Evolutionary conservation across 1,284 basidiomycete species (phyloP).

Genomic region (Veloboletus limbatus): DNA sequence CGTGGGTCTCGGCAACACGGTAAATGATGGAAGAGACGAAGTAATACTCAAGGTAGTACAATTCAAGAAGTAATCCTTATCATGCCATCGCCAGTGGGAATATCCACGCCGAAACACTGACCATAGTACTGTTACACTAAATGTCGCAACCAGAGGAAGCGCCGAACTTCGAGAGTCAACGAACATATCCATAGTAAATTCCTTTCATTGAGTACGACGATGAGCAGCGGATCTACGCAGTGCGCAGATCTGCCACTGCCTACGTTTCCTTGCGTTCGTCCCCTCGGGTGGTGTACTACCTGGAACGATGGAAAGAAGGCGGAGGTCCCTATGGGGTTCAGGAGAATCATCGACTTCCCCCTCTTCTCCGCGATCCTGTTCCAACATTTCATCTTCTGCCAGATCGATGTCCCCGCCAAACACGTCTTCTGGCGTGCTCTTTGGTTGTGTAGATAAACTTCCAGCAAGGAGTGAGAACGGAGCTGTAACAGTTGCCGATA

Average conservation of each 20-base stretch:
- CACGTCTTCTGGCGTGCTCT: conserved; percentile 59
- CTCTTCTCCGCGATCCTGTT: conserved; percentile 72
- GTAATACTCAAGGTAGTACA: too few species aligned
- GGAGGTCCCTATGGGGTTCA: conserved; percentile 44
- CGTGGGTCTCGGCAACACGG: neutral
- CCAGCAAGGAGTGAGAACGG: conserved; percentile 51
- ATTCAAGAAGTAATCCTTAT: too few species aligned
- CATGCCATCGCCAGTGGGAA: too few species aligned
- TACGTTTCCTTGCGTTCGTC: conserved; percentile 27
- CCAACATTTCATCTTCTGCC: conserved; percentile 69
- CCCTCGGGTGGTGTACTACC: conserved; percentile 16
- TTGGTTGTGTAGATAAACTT: conserved; percentile 26
- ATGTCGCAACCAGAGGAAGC: too few species aligned
- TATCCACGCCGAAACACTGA: too few species aligned
- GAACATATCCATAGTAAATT: neutral
- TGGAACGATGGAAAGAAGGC: conserved; percentile 37
- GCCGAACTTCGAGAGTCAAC: too few species aligned
- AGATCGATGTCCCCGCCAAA: conserved; percentile 67
- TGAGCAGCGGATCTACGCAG: conserved; percentile 27
- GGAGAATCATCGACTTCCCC: conserved; percentile 72
- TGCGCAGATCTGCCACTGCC: conserved; percentile 29
- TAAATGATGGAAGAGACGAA: too few species aligned
- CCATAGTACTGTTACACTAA: too few species aligned
- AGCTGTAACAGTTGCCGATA: conserved; percentile 53
- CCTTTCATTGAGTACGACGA: conserved; percentile 18